These are phyloP conservation scores for Termitomyces sp. DNA, from an alignment of 768 basidiomycete species.

Conservation along the genomic window DNA sequence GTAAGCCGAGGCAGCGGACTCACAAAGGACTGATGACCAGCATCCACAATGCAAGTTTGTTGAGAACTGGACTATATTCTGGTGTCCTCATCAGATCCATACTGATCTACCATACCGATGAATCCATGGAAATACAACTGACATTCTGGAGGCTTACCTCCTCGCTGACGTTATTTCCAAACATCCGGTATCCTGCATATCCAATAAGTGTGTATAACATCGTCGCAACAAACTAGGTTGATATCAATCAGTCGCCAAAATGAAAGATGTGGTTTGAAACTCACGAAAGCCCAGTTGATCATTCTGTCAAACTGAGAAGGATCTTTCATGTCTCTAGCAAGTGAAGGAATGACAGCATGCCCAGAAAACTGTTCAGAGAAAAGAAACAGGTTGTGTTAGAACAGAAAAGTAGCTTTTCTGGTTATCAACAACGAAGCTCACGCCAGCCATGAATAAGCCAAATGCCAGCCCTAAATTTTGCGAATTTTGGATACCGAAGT, in stretches of 20 bases:
- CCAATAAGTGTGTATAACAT: conserved; percentile 66
- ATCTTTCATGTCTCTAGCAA: conserved; percentile 87
- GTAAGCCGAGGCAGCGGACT: conserved; percentile 22
- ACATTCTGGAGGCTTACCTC: conserved; percentile 48
- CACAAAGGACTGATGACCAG: conserved; percentile 77
- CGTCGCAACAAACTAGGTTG: conserved; percentile 54
- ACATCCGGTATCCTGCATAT: conserved; percentile 88
- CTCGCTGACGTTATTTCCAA: conserved; percentile 72
- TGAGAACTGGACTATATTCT: conserved; percentile 70
- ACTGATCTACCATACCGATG: conserved; percentile 57
- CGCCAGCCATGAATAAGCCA: conserved; percentile 91
- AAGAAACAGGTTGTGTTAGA: neutral
- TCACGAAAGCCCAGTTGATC: conserved; percentile 84
- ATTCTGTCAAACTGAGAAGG: conserved; percentile 77
- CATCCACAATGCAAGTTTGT: conserved; percentile 78
- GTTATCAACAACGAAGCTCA: conserved; percentile 28
- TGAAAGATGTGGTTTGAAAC: conserved; percentile 19
- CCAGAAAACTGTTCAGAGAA: conserved; percentile 78
- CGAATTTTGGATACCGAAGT: conserved; percentile 45
- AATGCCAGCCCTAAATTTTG: conserved; percentile 73
- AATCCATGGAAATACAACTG: neutral
- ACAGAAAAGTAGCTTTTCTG: neutral
- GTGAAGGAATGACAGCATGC: conserved; percentile 87
- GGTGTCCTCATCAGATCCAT: conserved; percentile 70
- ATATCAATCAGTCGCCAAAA: neutral